These are phyloP conservation scores for Cylindrodendrum hubeiense DNA, from an alignment of 2,329 filamentous ascomycete genomes.

Conservation along the genomic window DNA sequence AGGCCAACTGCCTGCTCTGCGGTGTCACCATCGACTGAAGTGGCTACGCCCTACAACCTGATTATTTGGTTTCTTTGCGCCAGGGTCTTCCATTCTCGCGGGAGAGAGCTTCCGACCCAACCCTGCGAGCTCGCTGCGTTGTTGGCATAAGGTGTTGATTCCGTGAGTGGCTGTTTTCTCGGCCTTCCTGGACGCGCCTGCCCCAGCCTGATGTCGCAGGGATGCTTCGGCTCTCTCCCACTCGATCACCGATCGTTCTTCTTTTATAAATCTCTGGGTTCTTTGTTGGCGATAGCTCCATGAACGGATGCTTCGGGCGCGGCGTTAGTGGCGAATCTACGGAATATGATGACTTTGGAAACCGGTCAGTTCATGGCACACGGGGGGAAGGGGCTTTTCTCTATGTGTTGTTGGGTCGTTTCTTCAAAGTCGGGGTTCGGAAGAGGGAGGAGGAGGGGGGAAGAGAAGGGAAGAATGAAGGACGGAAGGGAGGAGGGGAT, in stretches of 20 bases:
- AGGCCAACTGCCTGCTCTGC: constrained; percentile 63
- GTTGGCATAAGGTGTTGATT: background rate
- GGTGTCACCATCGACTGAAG: constrained; percentile 58
- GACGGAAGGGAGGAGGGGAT: background rate
- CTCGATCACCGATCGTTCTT: constrained; percentile 33
- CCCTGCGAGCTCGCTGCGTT: background rate
- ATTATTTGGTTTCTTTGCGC: background rate
- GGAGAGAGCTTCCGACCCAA: background rate
- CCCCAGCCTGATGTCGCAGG: background rate
- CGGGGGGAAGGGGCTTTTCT: constrained; percentile 27
- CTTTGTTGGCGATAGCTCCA: constrained; percentile 42
- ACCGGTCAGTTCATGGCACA: constrained; percentile 33
- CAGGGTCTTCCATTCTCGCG: background rate
- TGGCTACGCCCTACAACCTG: background rate
- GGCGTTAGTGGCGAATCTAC: constrained; percentile 43
- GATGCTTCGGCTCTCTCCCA: background rate
- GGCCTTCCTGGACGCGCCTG: background rate
- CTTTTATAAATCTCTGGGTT: constrained; percentile 36
- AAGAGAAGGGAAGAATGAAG: constrained; percentile 8
- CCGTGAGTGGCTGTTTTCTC: background rate
- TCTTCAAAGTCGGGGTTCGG: background rate
- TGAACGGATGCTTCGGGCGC: constrained; percentile 43
- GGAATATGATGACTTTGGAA: constrained; percentile 37
- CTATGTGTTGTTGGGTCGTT: constrained; percentile 23
- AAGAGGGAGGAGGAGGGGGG: background rate